Percentiles rank a stretch among this genome's conserved stretches.
Evolutionary conservation across 495 filamentous ascomycete species (phyloP).

Genomic region (Aspergillus baeticus): DNA sequence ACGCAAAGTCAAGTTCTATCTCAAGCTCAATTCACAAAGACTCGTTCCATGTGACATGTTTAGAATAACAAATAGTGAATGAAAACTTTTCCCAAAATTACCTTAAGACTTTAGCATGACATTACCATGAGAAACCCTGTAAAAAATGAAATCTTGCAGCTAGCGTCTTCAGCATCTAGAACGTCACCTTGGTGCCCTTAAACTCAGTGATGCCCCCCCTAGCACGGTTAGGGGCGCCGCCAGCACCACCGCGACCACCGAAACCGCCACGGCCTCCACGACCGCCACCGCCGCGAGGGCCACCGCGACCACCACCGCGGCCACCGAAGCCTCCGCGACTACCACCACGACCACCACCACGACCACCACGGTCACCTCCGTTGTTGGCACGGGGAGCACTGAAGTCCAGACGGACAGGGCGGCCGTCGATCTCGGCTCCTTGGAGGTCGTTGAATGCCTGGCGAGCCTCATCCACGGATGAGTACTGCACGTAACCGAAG

Average conservation of each 20-base stretch:
- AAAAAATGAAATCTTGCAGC: slow-evolving; percentile 18
- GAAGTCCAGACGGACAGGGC: slow-evolving; percentile 85
- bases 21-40: background rate
- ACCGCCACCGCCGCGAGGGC: slow-evolving; percentile 50
- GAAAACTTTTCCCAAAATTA: slow-evolving; percentile 11
- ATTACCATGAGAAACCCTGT: slow-evolving; percentile 1
- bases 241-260: slow-evolving; percentile 45
- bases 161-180: slow-evolving; percentile 51
- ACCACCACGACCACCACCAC: slow-evolving; percentile 52
- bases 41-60: background rate
- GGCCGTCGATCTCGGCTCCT: slow-evolving; percentile 74
- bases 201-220: slow-evolving; percentile 79
- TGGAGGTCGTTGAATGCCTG: slow-evolving; percentile 70
- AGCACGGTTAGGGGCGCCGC: slow-evolving; percentile 52
- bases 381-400: slow-evolving; percentile 72
- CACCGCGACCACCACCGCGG: slow-evolving; percentile 50
- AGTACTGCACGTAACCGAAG: slow-evolving; percentile 89
- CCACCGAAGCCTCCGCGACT: slow-evolving; percentile 54
- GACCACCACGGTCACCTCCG: slow-evolving; percentile 46
- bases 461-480: slow-evolving; percentile 81
- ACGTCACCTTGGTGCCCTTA: slow-evolving; percentile 89
- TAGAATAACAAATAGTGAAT: background rate
- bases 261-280: slow-evolving; percentile 55
- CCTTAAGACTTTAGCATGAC: background rate
- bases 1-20: slow-evolving; percentile 8